phyloP scores from a whole-genome alignment of 2,329 filamentous ascomycete species.

The Apiospora rasikravindrae region DNA sequence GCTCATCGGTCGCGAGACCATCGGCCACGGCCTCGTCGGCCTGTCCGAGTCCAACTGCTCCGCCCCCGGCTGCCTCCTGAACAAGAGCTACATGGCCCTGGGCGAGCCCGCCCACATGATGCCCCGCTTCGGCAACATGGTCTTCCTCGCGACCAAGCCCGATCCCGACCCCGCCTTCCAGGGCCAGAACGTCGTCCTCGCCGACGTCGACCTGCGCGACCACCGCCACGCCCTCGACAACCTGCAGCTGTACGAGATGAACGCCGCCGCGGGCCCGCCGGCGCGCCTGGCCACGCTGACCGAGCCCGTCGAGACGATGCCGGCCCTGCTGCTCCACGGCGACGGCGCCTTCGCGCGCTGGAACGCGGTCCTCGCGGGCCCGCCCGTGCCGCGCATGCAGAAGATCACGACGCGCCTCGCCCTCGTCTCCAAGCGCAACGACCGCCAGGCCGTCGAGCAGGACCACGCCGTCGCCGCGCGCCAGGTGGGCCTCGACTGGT shows the following conservation, averaged over 20 bases:
- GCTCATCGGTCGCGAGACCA: constrained; percentile 3
- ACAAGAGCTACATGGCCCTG: constrained; percentile 23
- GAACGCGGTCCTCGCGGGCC: background rate
- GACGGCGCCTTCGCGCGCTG: constrained; percentile 21
- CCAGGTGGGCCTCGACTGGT: constrained; percentile 25
- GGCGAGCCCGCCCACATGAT: constrained; percentile 25
- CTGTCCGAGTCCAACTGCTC: constrained; percentile 8
- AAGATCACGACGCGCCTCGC: background rate
- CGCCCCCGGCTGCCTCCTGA: constrained; percentile 13
- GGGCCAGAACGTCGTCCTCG: constrained; percentile 21
- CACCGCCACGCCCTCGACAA: constrained; percentile 25
- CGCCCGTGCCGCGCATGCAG: constrained; percentile 5
- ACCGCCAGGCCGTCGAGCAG: background rate
- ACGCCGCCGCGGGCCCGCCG: constrained; percentile 21
- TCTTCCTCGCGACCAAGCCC: constrained; percentile 20
- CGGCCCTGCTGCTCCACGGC: constrained; percentile 23
- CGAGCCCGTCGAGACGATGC: background rate
- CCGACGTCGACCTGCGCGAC: constrained; percentile 25
- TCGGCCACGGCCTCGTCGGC: constrained; percentile 21
- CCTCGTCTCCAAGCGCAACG: background rate
- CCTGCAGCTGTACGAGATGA: constrained; percentile 22
- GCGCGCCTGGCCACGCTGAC: constrained; percentile 16
- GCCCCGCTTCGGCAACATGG: constrained; percentile 23
- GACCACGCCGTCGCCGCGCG: constrained; percentile 1
- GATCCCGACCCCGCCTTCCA: background rate